Conservation (phyloP, 129 eudicot genomes). For the Arctium minus region DNA sequence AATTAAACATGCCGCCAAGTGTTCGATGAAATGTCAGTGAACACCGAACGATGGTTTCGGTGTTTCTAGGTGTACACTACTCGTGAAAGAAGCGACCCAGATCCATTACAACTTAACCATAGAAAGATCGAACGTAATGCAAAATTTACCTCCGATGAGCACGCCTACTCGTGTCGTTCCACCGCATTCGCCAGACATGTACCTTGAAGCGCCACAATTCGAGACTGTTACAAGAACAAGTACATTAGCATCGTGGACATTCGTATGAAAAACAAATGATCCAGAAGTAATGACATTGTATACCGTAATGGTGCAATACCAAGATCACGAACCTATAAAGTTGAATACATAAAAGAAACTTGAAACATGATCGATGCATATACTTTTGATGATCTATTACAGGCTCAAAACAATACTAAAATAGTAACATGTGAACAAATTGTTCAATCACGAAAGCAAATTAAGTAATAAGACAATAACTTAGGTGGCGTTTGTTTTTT, state of each 20-base stretch:
- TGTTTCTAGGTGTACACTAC: not conserved
- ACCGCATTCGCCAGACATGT: slow-evolving; percentile 54
- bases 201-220: slow-evolving; percentile 31
- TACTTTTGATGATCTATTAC: too few relatives aligned
- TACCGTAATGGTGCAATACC: not conserved
- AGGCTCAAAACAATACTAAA: too few relatives aligned
- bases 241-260: slow-evolving; percentile 12
- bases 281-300: too few relatives aligned
- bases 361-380: too few relatives aligned
- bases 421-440: too few relatives aligned
- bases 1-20: not conserved
- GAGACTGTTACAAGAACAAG: slow-evolving; percentile 30
- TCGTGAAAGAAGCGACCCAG: not conserved
- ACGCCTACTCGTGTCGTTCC: slow-evolving; percentile 53
- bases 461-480: too few relatives aligned
- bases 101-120: not conserved
- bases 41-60: not conserved
- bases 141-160: slow-evolving; percentile 61
- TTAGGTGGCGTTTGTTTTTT: too few relatives aligned
- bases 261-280: not conserved
- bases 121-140: not conserved
- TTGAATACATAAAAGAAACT: not conserved
- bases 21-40: not conserved
- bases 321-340: not conserved
- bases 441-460: too few relatives aligned